phyloP scores from a whole-genome alignment of 2,329 filamentous ascomycete species.

The Coniella vitis region DNA sequence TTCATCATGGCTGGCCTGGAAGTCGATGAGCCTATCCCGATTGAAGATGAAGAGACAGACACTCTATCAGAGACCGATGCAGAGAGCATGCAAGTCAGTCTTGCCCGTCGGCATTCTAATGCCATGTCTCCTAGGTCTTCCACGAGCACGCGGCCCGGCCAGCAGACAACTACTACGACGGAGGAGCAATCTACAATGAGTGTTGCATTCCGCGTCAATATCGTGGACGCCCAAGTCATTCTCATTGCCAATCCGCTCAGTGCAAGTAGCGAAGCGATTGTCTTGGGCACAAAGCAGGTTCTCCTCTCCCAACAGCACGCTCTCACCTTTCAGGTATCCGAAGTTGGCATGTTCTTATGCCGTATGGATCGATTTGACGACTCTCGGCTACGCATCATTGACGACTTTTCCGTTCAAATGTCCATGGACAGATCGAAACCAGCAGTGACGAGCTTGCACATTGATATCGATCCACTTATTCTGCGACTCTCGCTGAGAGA shows the following conservation, averaged over 20 bases:
- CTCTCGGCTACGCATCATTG: constrained; percentile 81
- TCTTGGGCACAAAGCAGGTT: constrained; percentile 88
- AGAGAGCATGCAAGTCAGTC: constrained; percentile 47
- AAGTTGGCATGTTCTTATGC: constrained; percentile 97
- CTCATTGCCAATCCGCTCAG: constrained; percentile 91
- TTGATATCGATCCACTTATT: constrained; percentile 87
- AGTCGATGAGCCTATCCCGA: constrained; percentile 53
- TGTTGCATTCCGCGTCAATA: constrained; percentile 82
- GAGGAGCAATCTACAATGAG: constrained; percentile 50
- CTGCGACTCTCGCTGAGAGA: constrained; percentile 86
- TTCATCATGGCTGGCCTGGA: constrained; percentile 71
- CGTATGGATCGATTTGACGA: constrained; percentile 98
- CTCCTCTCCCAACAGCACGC: constrained; percentile 91
- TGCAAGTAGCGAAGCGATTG: constrained; percentile 87
- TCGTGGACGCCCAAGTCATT: constrained; percentile 95
- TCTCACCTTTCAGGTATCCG: constrained; percentile 83
- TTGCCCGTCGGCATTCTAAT: constrained; percentile 24
- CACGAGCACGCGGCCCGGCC: constrained; percentile 17
- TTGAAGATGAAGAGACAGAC: constrained; percentile 31
- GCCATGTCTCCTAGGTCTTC: constrained; percentile 26
- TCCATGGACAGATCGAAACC: constrained; percentile 67
- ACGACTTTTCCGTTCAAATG: constrained; percentile 89
- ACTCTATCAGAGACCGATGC: constrained; percentile 52
- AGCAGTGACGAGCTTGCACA: constrained; percentile 69
- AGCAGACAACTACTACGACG: constrained; percentile 13